phyloP scores from a whole-genome alignment of 805 yeast genomes.

The Yarrowia sp. region DNA sequence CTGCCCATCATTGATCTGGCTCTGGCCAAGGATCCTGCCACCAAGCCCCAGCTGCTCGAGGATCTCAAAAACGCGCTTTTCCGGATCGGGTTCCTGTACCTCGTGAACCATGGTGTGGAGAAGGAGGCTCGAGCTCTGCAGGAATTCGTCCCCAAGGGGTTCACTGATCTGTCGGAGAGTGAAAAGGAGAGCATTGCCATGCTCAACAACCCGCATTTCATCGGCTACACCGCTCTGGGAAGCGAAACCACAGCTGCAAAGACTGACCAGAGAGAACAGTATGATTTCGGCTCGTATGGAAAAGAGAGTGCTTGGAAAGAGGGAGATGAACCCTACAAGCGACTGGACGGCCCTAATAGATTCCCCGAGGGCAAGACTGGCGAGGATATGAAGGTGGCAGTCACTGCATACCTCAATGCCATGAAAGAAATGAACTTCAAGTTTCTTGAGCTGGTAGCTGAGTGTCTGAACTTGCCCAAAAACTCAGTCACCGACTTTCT shows the following conservation, averaged over 20 bases:
- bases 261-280: constrained; percentile 68
- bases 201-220: constrained; percentile 64
- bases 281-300: constrained; percentile 59
- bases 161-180: constrained; percentile 55
- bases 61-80: constrained; percentile 57
- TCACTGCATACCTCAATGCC: constrained; percentile 55
- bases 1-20: constrained; percentile 53
- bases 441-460: constrained; percentile 59
- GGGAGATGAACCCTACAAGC: constrained; percentile 44
- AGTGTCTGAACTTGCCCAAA: constrained; percentile 59
- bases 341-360: constrained; percentile 64
- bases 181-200: constrained; percentile 58
- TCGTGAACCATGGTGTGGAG: constrained; percentile 57
- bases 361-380: constrained; percentile 57
- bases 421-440: constrained; percentile 56
- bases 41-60: constrained; percentile 54
- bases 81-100: constrained; percentile 62
- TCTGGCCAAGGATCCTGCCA: constrained; percentile 53
- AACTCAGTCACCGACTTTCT: constrained; percentile 58
- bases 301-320: constrained; percentile 55
- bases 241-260: constrained; percentile 62
- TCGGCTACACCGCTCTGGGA: constrained; percentile 64
- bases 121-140: constrained; percentile 53
- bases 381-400: constrained; percentile 55
- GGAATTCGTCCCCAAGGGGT: constrained; percentile 54